Percentiles rank a stretch among this genome's conserved stretches.
Evolutionary conservation across 2,329 filamentous ascomycete genomes (phyloP).

Genomic region (Neofusicoccum kwambonambiense): DNA sequence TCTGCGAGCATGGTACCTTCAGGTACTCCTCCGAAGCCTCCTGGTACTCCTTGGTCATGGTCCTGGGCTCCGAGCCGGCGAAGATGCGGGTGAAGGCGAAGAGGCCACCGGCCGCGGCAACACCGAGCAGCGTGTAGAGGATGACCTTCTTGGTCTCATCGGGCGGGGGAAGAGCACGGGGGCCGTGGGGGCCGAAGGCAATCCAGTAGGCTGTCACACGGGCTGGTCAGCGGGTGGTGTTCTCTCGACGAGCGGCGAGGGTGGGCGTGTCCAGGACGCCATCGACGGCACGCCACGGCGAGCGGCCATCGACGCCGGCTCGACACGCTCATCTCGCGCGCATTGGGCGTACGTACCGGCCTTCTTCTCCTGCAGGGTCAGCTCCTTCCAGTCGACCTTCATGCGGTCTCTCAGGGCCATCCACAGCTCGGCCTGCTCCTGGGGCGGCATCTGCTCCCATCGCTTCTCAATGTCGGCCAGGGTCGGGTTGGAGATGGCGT

Average conservation of each 20-base stretch:
- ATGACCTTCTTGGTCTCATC: conserved; percentile 81
- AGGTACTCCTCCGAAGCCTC: conserved; percentile 92
- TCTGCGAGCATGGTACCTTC: conserved; percentile 62
- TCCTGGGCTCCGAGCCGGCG: conserved; percentile 68
- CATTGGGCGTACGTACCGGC: conserved; percentile 70
- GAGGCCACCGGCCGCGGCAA: conserved; percentile 65
- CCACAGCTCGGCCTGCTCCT: conserved; percentile 99
- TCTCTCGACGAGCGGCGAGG: neutral
- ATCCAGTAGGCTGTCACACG: conserved; percentile 88
- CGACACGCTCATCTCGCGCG: neutral
- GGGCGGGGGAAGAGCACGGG: conserved; percentile 77
- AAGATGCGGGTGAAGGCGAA: conserved; percentile 72
- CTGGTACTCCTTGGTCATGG: conserved; percentile 97
- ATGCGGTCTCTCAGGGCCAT: conserved; percentile 97
- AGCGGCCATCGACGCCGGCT: neutral
- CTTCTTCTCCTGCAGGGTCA: conserved; percentile 98
- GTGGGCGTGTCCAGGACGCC: neutral
- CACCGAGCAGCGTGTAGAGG: conserved; percentile 67
- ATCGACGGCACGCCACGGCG: neutral
- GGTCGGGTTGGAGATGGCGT: conserved; percentile 96
- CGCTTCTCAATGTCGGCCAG: conserved; percentile 98
- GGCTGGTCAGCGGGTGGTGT: conserved; percentile 10
- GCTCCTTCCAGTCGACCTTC: conserved; percentile 95
- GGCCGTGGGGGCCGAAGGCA: conserved; percentile 94
- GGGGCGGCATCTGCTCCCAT: conserved; percentile 96